These are phyloP conservation scores for Sistotremastrum niveocremeum DNA, from an alignment of 768 basidiomycete genomes.

Conservation along the genomic window DNA sequence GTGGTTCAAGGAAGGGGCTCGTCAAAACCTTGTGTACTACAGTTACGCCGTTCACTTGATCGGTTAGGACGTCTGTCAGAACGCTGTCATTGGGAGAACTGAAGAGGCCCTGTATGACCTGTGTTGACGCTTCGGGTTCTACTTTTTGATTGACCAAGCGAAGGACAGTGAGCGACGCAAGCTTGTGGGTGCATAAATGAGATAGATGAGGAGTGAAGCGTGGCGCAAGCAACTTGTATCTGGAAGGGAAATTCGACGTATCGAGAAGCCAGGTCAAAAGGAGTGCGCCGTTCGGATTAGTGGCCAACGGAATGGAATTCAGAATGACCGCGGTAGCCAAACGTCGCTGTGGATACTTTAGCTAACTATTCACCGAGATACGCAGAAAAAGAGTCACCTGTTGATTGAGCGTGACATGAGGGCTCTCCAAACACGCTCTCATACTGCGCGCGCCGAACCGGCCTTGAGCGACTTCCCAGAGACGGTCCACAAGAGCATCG, in stretches of 20 bases:
- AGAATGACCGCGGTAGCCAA: slow-evolving; percentile 89
- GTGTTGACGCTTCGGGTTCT: slow-evolving; percentile 76
- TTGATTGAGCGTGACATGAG: slow-evolving; percentile 75
- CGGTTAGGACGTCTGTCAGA: slow-evolving; percentile 84
- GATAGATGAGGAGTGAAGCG: slow-evolving; percentile 95
- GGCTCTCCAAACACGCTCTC: slow-evolving; percentile 90
- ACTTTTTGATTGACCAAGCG: slow-evolving; percentile 95
- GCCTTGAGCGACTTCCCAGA: slow-evolving; percentile 98
- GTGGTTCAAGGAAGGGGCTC: slow-evolving; percentile 68
- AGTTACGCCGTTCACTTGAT: slow-evolving; percentile 93
- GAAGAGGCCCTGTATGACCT: slow-evolving; percentile 84
- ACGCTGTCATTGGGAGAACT: slow-evolving; percentile 82
- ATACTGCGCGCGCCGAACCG: slow-evolving; percentile 96
- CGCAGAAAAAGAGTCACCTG: slow-evolving; percentile 27
- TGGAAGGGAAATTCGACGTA: slow-evolving; percentile 86
- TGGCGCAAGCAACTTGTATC: slow-evolving; percentile 87
- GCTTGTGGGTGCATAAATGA: slow-evolving; percentile 94
- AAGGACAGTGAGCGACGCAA: slow-evolving; percentile 89
- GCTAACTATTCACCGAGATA: not conserved
- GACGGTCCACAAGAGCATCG: slow-evolving; percentile 93
- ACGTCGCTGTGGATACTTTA: slow-evolving; percentile 39
- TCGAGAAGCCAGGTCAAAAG: slow-evolving; percentile 95
- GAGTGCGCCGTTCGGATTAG: slow-evolving; percentile 94
- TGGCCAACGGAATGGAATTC: slow-evolving; percentile 94
- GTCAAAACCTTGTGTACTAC: slow-evolving; percentile 88